Conservation (phyloP, 441 rosid species). For the Brassica hybrid region DNA sequence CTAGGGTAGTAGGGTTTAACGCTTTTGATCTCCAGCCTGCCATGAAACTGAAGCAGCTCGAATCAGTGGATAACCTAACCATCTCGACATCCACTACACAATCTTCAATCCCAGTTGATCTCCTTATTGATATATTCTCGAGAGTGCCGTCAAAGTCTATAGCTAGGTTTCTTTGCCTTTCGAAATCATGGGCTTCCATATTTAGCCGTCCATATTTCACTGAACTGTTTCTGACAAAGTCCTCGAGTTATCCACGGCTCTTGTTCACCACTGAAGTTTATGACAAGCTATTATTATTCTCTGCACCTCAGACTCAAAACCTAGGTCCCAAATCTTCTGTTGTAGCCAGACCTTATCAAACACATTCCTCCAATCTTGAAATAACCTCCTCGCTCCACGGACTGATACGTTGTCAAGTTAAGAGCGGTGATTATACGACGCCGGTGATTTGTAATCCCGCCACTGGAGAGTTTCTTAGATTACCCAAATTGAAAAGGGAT, state of each 20-base stretch:
- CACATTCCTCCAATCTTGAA: no score
- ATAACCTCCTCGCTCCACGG: no score
- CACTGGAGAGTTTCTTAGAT: neutral
- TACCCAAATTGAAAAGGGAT: neutral
- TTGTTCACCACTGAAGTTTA: neutral
- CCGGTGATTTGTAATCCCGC: neutral
- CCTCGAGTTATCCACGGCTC: neutral
- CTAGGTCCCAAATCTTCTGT: neutral
- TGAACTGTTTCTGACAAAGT: neutral
- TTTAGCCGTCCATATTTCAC: neutral
- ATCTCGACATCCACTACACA: neutral
- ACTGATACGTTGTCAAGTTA: no score
- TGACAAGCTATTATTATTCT: neutral
- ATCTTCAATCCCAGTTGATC: neutral
- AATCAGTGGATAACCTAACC: neutral
- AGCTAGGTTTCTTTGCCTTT: neutral
- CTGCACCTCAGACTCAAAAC: neutral
- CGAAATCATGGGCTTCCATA: neutral
- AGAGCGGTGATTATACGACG: no score
- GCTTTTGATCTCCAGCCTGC: no score
- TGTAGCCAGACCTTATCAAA: neutral
- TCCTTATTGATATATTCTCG: neutral
- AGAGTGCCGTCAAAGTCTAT: neutral
- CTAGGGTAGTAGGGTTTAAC: no score
- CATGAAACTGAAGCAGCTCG: no score